phyloP scores from a whole-genome alignment of 2,329 filamentous ascomycete species.

The Aspergillus latus region DNA sequence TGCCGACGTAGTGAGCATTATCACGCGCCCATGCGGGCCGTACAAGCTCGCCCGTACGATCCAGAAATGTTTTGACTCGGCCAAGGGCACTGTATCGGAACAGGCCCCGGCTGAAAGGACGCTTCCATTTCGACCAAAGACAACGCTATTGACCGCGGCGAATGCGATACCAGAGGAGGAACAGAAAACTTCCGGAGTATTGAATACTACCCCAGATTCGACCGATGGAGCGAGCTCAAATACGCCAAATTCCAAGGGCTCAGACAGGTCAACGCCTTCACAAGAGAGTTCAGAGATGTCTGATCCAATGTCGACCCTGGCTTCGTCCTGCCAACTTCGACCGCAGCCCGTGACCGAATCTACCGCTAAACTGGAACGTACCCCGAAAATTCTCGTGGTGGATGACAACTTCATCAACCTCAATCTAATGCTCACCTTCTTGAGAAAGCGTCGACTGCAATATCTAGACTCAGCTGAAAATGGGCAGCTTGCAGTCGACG shows the following conservation, averaged over 20 bases:
- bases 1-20: slow-evolving; percentile 38
- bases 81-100: slow-evolving; percentile 10
- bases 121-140: background rate
- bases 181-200: background rate
- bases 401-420: slow-evolving; percentile 50
- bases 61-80: slow-evolving; percentile 29
- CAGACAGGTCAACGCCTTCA: slow-evolving; percentile 4
- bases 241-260: background rate
- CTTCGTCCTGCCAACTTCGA: slow-evolving; percentile 10
- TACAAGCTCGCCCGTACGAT: slow-evolving; percentile 43
- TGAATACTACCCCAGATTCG: slow-evolving; percentile 9
- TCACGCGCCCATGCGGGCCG: slow-evolving; percentile 42
- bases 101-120: background rate
- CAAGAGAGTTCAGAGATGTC: slow-evolving; percentile 8
- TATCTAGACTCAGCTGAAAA: slow-evolving; percentile 43
- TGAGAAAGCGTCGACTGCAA: slow-evolving; percentile 40
- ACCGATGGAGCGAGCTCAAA: slow-evolving; percentile 5
- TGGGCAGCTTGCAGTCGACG: slow-evolving; percentile 45
- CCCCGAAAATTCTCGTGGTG: slow-evolving; percentile 42
- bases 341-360: background rate
- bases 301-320: slow-evolving; percentile 11
- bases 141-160: background rate
- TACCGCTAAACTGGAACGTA: slow-evolving; percentile 11
- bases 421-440: slow-evolving; percentile 45
- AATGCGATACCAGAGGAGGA: background rate